These are phyloP conservation scores for Auricularia heimuer DNA, from an alignment of 768 basidiomycete genomes.

Conservation along the genomic window DNA sequence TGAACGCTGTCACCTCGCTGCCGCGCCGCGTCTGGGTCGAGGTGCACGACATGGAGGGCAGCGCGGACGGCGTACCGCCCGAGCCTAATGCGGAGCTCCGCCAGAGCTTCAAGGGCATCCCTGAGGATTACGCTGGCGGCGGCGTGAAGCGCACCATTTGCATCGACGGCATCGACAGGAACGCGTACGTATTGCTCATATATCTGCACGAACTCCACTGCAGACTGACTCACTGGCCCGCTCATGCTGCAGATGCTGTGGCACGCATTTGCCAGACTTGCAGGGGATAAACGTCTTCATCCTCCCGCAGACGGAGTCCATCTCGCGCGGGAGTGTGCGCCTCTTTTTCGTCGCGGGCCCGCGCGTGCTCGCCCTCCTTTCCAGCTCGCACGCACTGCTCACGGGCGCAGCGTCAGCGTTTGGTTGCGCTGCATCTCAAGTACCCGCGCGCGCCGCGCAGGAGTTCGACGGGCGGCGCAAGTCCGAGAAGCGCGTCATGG, in stretches of 20 bases:
- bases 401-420: conserved; percentile 47
- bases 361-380: conserved; percentile 55
- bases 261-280: conserved; percentile 75
- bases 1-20: conserved; percentile 60
- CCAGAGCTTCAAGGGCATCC: conserved; percentile 34
- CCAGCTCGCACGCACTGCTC: conserved; percentile 46
- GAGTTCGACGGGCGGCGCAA: conserved; percentile 58
- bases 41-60: conserved; percentile 50
- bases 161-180: conserved; percentile 75
- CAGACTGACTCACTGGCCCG: too few species aligned
- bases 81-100: background rate
- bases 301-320: conserved; percentile 55
- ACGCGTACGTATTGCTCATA: conserved; percentile 43
- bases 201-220: too few species aligned
- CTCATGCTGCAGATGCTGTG: conserved; percentile 48
- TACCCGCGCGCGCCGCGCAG: conserved; percentile 58
- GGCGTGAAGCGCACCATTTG: conserved; percentile 70
- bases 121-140: conserved; percentile 42
- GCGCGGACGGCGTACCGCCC: conserved; percentile 3
- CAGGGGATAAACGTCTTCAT: conserved; percentile 65
- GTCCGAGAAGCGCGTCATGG: conserved; percentile 56
- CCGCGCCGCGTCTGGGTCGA: conserved; percentile 57
- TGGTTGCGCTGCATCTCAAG: conserved; percentile 56
- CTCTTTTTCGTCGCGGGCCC: conserved; percentile 80
- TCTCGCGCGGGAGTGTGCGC: conserved; percentile 57